Conservation (phyloP, 169 alveolate genomes). For the Eimeria necatrix region DNA sequence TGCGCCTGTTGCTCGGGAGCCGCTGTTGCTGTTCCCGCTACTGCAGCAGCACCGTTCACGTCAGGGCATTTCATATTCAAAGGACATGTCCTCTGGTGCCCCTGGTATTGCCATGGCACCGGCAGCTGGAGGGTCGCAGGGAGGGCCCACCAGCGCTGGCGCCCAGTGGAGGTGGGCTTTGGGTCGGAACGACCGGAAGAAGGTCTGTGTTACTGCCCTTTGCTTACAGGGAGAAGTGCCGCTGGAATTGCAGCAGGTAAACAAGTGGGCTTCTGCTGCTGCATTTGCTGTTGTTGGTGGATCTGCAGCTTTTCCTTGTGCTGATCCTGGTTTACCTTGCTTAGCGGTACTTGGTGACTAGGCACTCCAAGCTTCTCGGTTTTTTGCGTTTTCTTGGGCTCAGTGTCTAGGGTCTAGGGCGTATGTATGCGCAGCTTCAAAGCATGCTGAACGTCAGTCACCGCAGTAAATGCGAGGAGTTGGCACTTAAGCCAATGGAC, state of each 20-base stretch:
- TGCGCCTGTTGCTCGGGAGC: conserved; percentile 27
- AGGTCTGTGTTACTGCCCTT: conserved; percentile 39
- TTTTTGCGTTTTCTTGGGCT: neutral
- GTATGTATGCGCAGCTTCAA: conserved; percentile 44
- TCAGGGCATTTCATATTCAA: conserved; percentile 37
- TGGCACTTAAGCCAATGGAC: conserved; percentile 70
- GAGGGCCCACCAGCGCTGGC: conserved; percentile 45
- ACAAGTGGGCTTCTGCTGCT: neutral
- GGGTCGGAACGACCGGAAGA: conserved; percentile 73
- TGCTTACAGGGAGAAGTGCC: conserved; percentile 68
- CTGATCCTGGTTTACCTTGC: neutral
- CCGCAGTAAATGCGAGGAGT: conserved; percentile 77
- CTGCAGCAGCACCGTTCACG: conserved; percentile 73
- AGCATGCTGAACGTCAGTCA: conserved; percentile 76
- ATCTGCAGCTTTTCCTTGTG: neutral
- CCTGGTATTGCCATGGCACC: conserved; percentile 35
- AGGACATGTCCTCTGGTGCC: conserved; percentile 46
- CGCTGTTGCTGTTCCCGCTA: conserved; percentile 58
- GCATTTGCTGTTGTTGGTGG: neutral
- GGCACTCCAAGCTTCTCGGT: neutral
- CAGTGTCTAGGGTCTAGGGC: neutral
- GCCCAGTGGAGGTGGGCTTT: conserved; percentile 76
- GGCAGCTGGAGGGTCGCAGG: conserved; percentile 6
- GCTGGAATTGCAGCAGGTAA: conserved; percentile 38
- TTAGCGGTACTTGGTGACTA: neutral